phyloP scores from a whole-genome alignment of 169 alveolate species.

The Miamiensis avidus region DNA sequence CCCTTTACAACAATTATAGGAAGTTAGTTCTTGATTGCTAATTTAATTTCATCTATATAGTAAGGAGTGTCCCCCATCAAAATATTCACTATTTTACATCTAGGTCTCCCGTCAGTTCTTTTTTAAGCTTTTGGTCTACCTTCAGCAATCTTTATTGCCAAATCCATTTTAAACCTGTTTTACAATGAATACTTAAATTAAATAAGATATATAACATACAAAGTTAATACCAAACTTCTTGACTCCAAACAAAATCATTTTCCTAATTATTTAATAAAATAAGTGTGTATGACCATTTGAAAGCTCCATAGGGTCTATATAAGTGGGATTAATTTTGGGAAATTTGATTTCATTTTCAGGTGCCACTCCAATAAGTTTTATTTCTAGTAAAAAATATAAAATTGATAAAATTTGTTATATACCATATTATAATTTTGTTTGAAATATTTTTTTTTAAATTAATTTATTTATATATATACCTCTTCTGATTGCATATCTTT shows the following conservation, averaged over 20 bases:
- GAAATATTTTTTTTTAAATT: neutral
- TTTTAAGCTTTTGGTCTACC: constrained; percentile 33
- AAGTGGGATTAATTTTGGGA: constrained; percentile 74
- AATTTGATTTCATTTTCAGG: constrained; percentile 79
- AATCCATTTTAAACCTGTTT: constrained; percentile 55
- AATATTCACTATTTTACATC: constrained; percentile 16
- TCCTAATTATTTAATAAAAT: constrained; percentile 27
- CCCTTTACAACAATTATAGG: constrained; percentile 62
- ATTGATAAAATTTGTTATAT: neutral
- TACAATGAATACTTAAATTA: constrained; percentile 10
- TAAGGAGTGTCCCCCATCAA: constrained; percentile 59
- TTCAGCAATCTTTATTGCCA: constrained; percentile 68
- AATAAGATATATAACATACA: too few relatives aligned
- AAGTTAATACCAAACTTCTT: neutral
- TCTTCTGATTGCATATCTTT: constrained; percentile 78
- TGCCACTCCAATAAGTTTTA: constrained; percentile 78
- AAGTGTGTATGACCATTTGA: constrained; percentile 86
- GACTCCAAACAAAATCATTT: neutral
- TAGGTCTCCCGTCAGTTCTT: neutral
- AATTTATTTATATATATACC: constrained; percentile 30
- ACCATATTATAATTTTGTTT: neutral
- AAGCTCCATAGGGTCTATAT: constrained; percentile 67
- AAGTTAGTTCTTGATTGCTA: constrained; percentile 40
- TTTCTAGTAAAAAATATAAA: constrained; percentile 28
- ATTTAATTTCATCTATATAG: constrained; percentile 47